These are phyloP conservation scores for Penicillium sp. DNA, from an alignment of 2,329 filamentous ascomycete species.

Conservation along the genomic window DNA sequence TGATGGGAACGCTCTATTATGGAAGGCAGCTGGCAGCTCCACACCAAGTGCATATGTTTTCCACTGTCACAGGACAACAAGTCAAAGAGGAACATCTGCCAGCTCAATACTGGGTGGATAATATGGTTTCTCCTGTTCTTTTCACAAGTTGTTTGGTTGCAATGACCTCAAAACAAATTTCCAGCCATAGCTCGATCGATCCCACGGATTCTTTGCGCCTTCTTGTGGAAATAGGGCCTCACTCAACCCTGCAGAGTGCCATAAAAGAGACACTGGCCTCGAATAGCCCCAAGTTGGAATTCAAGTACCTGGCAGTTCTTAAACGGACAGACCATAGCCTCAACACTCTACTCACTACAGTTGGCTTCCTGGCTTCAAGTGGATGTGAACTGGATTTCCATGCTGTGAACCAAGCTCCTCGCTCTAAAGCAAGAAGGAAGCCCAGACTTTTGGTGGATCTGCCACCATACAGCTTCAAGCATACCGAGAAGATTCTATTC, in stretches of 20 bases:
- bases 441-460: slow-evolving; percentile 24
- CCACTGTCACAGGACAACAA: slow-evolving; percentile 24
- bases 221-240: slow-evolving; percentile 34
- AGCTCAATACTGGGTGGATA: slow-evolving; percentile 33
- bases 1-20: slow-evolving; percentile 20
- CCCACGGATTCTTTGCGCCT: slow-evolving; percentile 11
- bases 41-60: slow-evolving; percentile 23
- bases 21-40: slow-evolving; percentile 11
- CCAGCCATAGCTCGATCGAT: not conserved
- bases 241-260: slow-evolving; percentile 30
- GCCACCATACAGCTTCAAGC: slow-evolving; percentile 32
- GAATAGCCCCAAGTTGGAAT: slow-evolving; percentile 1
- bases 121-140: slow-evolving; percentile 32
- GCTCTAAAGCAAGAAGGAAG: not conserved
- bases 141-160: slow-evolving; percentile 25
- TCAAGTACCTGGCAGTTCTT: slow-evolving; percentile 26
- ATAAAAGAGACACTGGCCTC: slow-evolving; percentile 25
- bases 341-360: slow-evolving; percentile 17
- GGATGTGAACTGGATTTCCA: slow-evolving; percentile 25
- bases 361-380: slow-evolving; percentile 20
- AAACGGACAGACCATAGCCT: slow-evolving; percentile 24
- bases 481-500: slow-evolving; percentile 21
- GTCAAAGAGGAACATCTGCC: slow-evolving; percentile 13
- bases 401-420: slow-evolving; percentile 21
- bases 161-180: slow-evolving; percentile 4